Evolutionary conservation across 257 asterid species (phyloP).

Genomic region (Coffea eugenioides): DNA sequence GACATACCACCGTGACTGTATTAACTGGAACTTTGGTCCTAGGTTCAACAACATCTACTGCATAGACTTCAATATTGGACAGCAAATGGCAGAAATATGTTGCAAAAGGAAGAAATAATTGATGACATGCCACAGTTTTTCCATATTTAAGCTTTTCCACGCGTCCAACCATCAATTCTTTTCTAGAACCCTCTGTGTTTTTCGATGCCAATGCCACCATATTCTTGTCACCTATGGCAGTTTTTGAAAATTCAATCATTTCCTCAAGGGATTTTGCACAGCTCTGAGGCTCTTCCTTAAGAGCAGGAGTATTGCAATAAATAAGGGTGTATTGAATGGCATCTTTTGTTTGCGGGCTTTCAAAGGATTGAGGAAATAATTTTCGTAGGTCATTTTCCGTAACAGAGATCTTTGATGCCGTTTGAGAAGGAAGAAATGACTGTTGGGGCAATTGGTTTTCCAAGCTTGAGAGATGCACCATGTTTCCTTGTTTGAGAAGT

Average conservation of each 20-base stretch:
- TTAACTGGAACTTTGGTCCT: background rate
- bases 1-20: background rate
- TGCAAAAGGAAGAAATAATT: constrained; percentile 35
- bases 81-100: too few relatives aligned
- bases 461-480: constrained; percentile 31
- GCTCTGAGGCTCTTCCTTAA: constrained; percentile 32
- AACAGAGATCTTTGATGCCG: constrained; percentile 27
- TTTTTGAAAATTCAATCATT: background rate
- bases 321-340: constrained; percentile 21
- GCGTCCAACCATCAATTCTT: constrained; percentile 7
- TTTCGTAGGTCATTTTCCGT: background rate
- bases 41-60: constrained; percentile 27
- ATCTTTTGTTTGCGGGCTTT: constrained; percentile 10
- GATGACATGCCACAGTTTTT: constrained; percentile 41
- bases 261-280: constrained; percentile 40
- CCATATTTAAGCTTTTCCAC: constrained; percentile 6
- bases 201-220: constrained; percentile 24
- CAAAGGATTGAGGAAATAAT: constrained; percentile 27
- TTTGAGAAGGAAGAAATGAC: constrained; percentile 38
- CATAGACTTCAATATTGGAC: background rate
- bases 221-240: constrained; percentile 9
- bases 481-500: constrained; percentile 19
- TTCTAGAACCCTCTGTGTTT: constrained; percentile 21
- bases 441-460: constrained; percentile 27
- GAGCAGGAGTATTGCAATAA: constrained; percentile 26